Evolutionary conservation across 768 basidiomycete species (phyloP).

Genomic region (Phlebiopsis gigantea): DNA sequence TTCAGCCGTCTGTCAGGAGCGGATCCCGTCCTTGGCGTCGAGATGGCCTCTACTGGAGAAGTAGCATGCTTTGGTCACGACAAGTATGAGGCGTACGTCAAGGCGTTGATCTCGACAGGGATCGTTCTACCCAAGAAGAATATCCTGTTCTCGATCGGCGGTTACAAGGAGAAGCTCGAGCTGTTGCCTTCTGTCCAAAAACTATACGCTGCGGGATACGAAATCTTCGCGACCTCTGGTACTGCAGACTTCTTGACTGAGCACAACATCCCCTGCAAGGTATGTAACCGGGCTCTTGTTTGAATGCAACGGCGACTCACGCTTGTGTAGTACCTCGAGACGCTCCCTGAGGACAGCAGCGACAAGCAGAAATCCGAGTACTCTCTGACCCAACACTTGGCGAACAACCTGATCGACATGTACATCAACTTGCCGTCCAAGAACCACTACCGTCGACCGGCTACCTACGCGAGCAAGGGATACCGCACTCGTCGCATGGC

Average conservation of each 20-base stretch:
- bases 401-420: constrained; percentile 97
- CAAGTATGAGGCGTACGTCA: constrained; percentile 98
- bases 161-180: constrained; percentile 96
- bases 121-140: constrained; percentile 96
- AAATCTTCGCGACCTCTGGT: constrained; percentile 94
- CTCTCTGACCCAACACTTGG: constrained; percentile 93
- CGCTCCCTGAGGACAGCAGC: constrained; percentile 67
- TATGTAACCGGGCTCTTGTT: constrained; percentile 21
- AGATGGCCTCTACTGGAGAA: constrained; percentile 99
- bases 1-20: constrained; percentile 96
- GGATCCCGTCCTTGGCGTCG: constrained; percentile 95
- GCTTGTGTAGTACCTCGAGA: constrained; percentile 72
- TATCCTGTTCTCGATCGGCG: constrained; percentile 93
- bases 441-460: constrained; percentile 95
- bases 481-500: constrained; percentile 98
- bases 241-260: constrained; percentile 98
- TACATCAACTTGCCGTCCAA: constrained; percentile 99
- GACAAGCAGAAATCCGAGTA: constrained; percentile 94
- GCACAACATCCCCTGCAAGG: constrained; percentile 95
- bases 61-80: constrained; percentile 98
- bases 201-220: constrained; percentile 88
- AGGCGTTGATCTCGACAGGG: constrained; percentile 94
- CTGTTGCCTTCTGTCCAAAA: constrained; percentile 94
- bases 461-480: constrained; percentile 95
- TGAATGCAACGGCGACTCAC: neutral